phyloP scores from a whole-genome alignment of 345 rosid genomes.

The Citrus sp. region DNA sequence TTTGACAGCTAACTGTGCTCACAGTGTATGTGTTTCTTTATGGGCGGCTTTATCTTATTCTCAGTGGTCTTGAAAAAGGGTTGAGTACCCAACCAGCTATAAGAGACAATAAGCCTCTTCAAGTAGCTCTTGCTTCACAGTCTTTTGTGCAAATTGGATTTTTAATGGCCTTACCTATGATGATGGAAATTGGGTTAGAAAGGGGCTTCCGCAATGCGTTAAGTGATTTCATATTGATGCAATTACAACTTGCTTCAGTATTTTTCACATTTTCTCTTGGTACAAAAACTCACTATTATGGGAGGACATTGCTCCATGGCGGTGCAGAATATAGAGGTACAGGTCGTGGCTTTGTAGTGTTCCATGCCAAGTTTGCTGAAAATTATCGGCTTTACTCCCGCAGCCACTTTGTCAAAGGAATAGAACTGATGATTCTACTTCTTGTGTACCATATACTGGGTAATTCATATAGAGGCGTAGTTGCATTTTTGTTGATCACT shows the following conservation, averaged over 20 bases:
- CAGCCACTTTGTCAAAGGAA: slow-evolving; percentile 67
- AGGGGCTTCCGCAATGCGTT: slow-evolving; percentile 64
- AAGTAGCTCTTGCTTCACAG: slow-evolving; percentile 66
- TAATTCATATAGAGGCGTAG: slow-evolving; percentile 34
- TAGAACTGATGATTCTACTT: slow-evolving; percentile 61
- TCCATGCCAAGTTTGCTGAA: slow-evolving; percentile 84
- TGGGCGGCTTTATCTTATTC: slow-evolving; percentile 56
- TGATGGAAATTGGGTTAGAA: slow-evolving; percentile 78
- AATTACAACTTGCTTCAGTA: slow-evolving; percentile 57
- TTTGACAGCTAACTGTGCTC: slow-evolving; percentile 53
- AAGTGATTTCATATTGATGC: slow-evolving; percentile 63
- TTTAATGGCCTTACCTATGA: slow-evolving; percentile 60
- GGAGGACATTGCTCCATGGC: slow-evolving; percentile 76
- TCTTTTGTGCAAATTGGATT: slow-evolving; percentile 71
- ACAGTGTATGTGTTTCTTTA: slow-evolving; percentile 58
- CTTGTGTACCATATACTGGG: slow-evolving; percentile 55
- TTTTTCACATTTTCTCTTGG: slow-evolving; percentile 77
- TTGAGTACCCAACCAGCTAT: slow-evolving; percentile 35
- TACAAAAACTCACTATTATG: slow-evolving; percentile 62
- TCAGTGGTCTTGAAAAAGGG: slow-evolving; percentile 59
- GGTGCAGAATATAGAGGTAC: slow-evolving; percentile 86
- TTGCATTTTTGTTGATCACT: slow-evolving; percentile 50
- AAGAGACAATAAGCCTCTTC: slow-evolving; percentile 47
- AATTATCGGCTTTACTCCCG: slow-evolving; percentile 64
- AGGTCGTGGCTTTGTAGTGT: slow-evolving; percentile 89